Evolutionary conservation across 352 stramenopile species (phyloP).

Genomic region (Thalassiosira sp.): DNA sequence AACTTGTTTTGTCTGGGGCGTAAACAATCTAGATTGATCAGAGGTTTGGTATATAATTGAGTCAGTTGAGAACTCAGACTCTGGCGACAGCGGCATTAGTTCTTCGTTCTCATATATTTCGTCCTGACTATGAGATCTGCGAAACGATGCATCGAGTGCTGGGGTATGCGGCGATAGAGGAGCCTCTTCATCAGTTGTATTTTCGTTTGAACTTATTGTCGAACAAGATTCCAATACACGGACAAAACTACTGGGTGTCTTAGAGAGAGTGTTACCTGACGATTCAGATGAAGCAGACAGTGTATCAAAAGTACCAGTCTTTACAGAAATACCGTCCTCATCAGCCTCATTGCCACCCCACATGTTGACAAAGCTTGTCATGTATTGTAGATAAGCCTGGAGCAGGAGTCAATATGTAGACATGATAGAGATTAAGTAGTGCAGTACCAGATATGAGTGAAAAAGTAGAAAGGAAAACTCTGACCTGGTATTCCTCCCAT

Average conservation of each 20-base stretch:
- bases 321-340: constrained; percentile 6
- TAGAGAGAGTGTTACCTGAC: background rate
- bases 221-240: constrained; percentile 7
- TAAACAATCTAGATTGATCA: constrained; percentile 5
- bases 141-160: background rate
- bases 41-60: too few relatives aligned
- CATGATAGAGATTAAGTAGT: too few relatives aligned
- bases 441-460: too few relatives aligned
- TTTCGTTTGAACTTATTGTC: constrained; percentile 2
- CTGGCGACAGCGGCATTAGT: constrained; percentile 12
- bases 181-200: constrained; percentile 12
- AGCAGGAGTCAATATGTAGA: too few relatives aligned
- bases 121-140: background rate
- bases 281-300: constrained; percentile 19
- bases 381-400: constrained; percentile 39
- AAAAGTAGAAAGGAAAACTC: too few relatives aligned
- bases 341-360: constrained; percentile 20
- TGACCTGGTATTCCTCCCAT: constrained; percentile 50
- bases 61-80: constrained; percentile 4
- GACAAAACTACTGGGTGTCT: too few relatives aligned
- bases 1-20: background rate
- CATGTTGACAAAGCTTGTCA: constrained; percentile 42
- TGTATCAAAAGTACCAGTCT: constrained; percentile 12
- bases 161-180: constrained; percentile 9
- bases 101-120: constrained; percentile 27